Evolutionary conservation across 2,329 filamentous ascomycete genomes (phyloP).

Genomic region (Pyrenophora graminea): DNA sequence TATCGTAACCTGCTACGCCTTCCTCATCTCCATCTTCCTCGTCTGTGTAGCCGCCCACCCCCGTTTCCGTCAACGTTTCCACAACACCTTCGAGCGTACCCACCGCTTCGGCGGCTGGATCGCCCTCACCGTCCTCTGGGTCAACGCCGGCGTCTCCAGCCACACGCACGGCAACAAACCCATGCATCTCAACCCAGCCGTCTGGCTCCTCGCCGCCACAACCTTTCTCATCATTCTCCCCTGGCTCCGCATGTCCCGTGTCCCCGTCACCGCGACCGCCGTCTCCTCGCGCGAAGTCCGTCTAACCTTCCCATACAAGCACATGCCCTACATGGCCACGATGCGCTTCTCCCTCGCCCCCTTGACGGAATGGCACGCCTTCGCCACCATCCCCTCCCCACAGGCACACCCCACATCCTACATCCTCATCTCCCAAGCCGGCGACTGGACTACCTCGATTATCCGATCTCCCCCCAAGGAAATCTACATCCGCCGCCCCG

Average conservation of each 20-base stretch:
- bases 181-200: constrained; percentile 15
- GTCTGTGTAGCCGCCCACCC: constrained; percentile 36
- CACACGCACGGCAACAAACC: background rate
- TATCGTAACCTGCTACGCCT: constrained; percentile 19
- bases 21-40: constrained; percentile 22
- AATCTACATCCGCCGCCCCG: constrained; percentile 25
- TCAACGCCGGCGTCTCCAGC: constrained; percentile 21
- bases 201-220: constrained; percentile 71
- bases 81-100: constrained; percentile 43
- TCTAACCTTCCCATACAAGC: constrained; percentile 55
- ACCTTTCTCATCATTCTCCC: constrained; percentile 71
- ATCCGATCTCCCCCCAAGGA: constrained; percentile 14
- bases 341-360: constrained; percentile 23
- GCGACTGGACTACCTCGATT: constrained; percentile 41
- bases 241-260: constrained; percentile 72
- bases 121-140: constrained; percentile 34
- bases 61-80: constrained; percentile 27
- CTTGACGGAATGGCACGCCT: constrained; percentile 44
- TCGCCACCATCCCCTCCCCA: constrained; percentile 40
- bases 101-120: constrained; percentile 45
- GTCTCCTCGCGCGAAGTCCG: constrained; percentile 74
- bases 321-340: constrained; percentile 32
- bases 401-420: constrained; percentile 5
- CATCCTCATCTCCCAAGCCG: constrained; percentile 40
- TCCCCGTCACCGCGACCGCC: constrained; percentile 65